These are phyloP conservation scores for Suillus subalutaceus DNA, from an alignment of 768 basidiomycete species.

Conservation along the genomic window DNA sequence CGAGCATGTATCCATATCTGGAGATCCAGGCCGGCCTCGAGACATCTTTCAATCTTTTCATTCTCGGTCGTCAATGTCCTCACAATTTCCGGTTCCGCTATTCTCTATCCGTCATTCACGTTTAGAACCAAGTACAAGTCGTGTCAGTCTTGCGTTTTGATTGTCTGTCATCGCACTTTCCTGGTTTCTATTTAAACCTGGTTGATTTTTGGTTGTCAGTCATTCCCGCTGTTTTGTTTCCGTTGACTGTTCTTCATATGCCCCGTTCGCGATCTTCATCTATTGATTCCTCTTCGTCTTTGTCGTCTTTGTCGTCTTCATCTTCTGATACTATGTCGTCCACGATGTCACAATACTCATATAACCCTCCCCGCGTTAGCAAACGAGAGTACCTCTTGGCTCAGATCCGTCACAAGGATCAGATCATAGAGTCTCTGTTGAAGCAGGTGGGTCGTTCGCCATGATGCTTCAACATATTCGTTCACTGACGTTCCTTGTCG, in stretches of 20 bases:
- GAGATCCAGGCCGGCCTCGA: conserved; percentile 9
- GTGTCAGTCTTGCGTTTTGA: not conserved
- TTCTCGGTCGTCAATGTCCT: conserved; percentile 6
- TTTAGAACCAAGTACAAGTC: not conserved
- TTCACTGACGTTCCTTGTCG: conserved; percentile 7
- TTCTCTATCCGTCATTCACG: not conserved
- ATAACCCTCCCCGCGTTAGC: conserved; percentile 44
- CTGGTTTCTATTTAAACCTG: conserved; percentile 4
- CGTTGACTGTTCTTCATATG: conserved; percentile 3
- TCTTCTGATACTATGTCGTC: conserved; percentile 44
- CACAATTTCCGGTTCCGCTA: conserved; percentile 1
- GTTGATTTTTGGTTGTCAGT: not conserved
- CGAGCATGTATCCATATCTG: conserved; percentile 14
- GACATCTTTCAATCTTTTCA: not conserved
- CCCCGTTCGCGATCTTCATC: conserved; percentile 25
- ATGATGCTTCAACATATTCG: not conserved
- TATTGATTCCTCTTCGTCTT: conserved; percentile 22
- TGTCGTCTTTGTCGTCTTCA: conserved; percentile 26
- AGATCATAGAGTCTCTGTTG: conserved; percentile 81
- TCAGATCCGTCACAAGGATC: conserved; percentile 86
- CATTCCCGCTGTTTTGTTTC: not conserved
- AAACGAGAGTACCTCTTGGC: conserved; percentile 87
- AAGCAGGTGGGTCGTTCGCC: conserved; percentile 60
- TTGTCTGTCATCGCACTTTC: not conserved
- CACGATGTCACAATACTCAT: conserved; percentile 25